These are phyloP conservation scores for Tagetes erecta DNA, from an alignment of 129 eudicot species.

Conservation along the genomic window DNA sequence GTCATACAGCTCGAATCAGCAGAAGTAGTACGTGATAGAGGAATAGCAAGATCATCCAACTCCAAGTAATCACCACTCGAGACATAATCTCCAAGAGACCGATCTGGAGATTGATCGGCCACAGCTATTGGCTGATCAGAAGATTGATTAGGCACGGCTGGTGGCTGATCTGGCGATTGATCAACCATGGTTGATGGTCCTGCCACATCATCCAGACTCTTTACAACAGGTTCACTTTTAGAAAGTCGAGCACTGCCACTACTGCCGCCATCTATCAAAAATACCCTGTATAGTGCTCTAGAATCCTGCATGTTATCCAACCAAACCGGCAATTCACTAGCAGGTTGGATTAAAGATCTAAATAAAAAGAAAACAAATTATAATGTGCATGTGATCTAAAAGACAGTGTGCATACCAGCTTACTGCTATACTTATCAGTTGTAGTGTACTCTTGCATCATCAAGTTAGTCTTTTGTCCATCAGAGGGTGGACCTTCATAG, in stretches of 20 bases:
- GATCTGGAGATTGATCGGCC: not conserved
- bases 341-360: conserved; percentile 37
- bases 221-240: conserved; percentile 37
- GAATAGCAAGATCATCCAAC: conserved; percentile 57
- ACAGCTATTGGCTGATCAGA: not conserved
- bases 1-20: conserved; percentile 64
- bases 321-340: conserved; percentile 48
- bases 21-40: conserved; percentile 50
- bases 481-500: conserved; percentile 45
- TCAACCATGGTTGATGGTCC: conserved; percentile 21
- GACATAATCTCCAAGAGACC: conserved; percentile 24
- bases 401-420: conserved; percentile 39
- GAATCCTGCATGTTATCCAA: conserved; percentile 62
- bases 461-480: conserved; percentile 58
- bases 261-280: conserved; percentile 33
- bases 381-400: not conserved
- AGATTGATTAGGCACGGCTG: not conserved
- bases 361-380: not conserved
- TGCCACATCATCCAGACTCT: conserved; percentile 15
- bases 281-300: conserved; percentile 59
- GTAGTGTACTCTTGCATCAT: conserved; percentile 68
- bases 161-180: not conserved
- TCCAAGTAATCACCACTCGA: conserved; percentile 53
- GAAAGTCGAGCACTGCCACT: conserved; percentile 25
- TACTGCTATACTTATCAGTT: conserved; percentile 32